These are phyloP conservation scores for Ceratocystiopsis sp. DNA, from an alignment of 2,329 filamentous ascomycete species.

Conservation along the genomic window DNA sequence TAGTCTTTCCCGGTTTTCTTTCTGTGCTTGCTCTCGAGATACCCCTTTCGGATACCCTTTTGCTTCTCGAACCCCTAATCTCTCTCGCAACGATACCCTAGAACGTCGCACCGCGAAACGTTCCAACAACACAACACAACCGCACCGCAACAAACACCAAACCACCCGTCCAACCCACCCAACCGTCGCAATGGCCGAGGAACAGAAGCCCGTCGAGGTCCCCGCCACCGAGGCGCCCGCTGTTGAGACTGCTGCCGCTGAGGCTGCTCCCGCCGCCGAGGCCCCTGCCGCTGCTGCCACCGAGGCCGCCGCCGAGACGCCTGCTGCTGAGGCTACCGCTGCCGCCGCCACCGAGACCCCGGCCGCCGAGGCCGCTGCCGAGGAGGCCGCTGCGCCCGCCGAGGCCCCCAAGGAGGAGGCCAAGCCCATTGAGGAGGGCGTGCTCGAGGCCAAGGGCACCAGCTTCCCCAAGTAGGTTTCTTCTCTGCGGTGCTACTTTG, in stretches of 20 bases:
- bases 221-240: slow-evolving; percentile 16
- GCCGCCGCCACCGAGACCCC: slow-evolving; percentile 22
- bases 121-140: not conserved
- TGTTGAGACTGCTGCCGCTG: slow-evolving; percentile 19
- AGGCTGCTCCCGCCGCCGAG: slow-evolving; percentile 8
- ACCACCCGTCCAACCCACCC: slow-evolving; percentile 8
- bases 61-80: not conserved
- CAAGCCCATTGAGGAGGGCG: slow-evolving; percentile 54
- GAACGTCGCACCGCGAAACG: not conserved
- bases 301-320: slow-evolving; percentile 14
- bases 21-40: slow-evolving; percentile 12
- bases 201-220: slow-evolving; percentile 51
- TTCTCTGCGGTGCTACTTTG: no score
- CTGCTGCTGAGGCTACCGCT: slow-evolving; percentile 18
- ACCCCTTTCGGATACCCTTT: slow-evolving; percentile 1
- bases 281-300: slow-evolving; percentile 8
- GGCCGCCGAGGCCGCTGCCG: slow-evolving; percentile 21
- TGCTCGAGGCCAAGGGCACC: slow-evolving; percentile 80
- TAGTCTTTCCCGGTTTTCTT: slow-evolving; percentile 17
- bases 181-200: slow-evolving; percentile 50
- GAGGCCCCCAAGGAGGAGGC: slow-evolving; percentile 27
- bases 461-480: slow-evolving; percentile 65
- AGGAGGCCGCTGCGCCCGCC: slow-evolving; percentile 19
- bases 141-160: not conserved
- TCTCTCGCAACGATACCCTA: not conserved